Base-by-base conservation (phyloP, 805 yeast genomes). In the Saccharomycopsis sp. region DNA sequence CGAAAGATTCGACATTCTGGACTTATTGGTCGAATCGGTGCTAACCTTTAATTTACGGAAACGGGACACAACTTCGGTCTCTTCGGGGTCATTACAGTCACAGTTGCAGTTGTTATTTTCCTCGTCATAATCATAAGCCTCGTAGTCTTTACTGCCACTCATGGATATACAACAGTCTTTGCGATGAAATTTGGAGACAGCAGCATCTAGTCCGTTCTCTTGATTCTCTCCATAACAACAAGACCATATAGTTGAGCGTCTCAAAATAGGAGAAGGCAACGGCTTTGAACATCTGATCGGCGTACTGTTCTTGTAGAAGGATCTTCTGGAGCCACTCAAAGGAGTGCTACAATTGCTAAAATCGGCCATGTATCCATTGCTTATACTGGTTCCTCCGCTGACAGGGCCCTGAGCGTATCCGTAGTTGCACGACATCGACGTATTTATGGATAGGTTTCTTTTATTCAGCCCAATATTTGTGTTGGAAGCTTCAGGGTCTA, bases 201-300 rank as follows among this genome's bases (percentile, higher is more conserved):
- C 9, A 5, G 37, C 5, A 29, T 29, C 37, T 29, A 29, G 12
- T 7, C 37, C 37, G 12, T 29, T 29, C 37, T 29, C 12, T 29
- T 29, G 37, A 12, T 12, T 12, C 9, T 59, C 62, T 2, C 60
- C 60, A 34, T 59, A 59, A 29, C 62, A 59, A 18, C 54, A 60
- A 23, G 60, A 57, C 58, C 58, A 60, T 15, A 60, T 57, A 52
- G 57, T 52, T 15, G 54, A 51, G 34, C 51, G 52, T 3, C 62
- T 44, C 7, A 61, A 37, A 24, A 58, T 53, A 9, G 63, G 63
- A 12, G 60, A 56, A 21, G 63, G 63, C 18, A 61, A 50, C 15
- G 63, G 63, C 34, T 58, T 61, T 18, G 63, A 61, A 12, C 50
- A 50, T 18, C 34, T 21, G 24, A 55, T 51, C 3, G 57, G 57